A percentile compares a stretch with the other conserved stretches of the same genome.
Evolutionary conservation across 306 rosid genomes (phyloP).

Genomic region (Quercus bicolor): DNA sequence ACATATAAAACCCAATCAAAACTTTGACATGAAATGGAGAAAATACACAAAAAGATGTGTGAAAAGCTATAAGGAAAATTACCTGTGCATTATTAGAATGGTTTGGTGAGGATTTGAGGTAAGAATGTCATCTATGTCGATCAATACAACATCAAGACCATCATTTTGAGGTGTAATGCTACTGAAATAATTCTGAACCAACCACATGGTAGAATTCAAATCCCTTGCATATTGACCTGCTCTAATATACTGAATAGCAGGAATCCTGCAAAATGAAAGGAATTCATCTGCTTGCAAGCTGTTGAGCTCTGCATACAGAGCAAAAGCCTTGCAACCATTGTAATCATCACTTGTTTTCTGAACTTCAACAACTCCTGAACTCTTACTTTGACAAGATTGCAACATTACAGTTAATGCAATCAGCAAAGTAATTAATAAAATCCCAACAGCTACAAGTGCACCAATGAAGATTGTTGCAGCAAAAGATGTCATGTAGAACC

Average conservation of each 20-base stretch:
- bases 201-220: conserved; percentile 41
- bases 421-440: conserved; percentile 55
- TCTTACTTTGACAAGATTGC: conserved; percentile 71
- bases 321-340: conserved; percentile 51
- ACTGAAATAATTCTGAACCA: conserved; percentile 54
- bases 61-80: neutral
- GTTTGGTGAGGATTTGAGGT: conserved; percentile 21
- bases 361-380: conserved; percentile 46
- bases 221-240: conserved; percentile 73
- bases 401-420: conserved; percentile 65
- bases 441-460: conserved; percentile 53
- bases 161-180: conserved; percentile 25
- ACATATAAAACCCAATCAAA: neutral
- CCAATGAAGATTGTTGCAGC: conserved; percentile 59
- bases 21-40: neutral
- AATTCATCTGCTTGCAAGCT: conserved; percentile 45
- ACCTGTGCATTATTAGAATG: conserved; percentile 36
- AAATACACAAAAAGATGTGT: neutral
- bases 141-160: conserved; percentile 55
- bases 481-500: conserved; percentile 75
- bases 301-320: conserved; percentile 63
- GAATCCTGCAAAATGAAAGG: conserved; percentile 50
- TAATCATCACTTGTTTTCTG: conserved; percentile 30
- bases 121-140: conserved; percentile 69
- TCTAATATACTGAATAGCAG: conserved; percentile 44